A percentile compares a stretch with the other conserved stretches of the same genome.
Conservation (phyloP, 2,329 filamentous ascomycete genomes). For the Mariannaea sp. region DNA sequence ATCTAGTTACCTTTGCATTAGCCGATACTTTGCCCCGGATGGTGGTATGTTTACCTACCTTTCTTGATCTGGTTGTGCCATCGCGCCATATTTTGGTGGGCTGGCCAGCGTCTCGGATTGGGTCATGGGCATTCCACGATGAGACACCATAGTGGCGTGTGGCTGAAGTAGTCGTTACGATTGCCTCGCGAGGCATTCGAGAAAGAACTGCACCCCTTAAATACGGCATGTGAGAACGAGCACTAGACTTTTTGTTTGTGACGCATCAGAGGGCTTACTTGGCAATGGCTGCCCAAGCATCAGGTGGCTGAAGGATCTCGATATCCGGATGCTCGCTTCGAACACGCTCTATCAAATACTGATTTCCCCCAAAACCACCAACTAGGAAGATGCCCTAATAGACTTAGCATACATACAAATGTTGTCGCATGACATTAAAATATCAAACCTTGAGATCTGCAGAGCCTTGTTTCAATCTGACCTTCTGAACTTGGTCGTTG, state of each 20-base stretch:
- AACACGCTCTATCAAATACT: conserved; percentile 42
- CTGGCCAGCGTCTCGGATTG: conserved; percentile 4
- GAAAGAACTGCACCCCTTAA: conserved; percentile 25
- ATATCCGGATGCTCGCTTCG: conserved; percentile 30
- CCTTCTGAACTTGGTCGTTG: conserved; percentile 23
- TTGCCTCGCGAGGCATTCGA: conserved; percentile 15
- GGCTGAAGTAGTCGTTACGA: conserved; percentile 19
- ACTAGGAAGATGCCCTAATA: conserved; percentile 42
- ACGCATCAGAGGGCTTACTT: too few relatives aligned
- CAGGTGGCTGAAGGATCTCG: conserved; percentile 40
- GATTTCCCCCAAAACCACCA: conserved; percentile 45
- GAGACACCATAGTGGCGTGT: conserved; percentile 14
- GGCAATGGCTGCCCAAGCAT: conserved; percentile 35
- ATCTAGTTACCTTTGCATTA: conserved; percentile 9
- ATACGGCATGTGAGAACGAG: too few relatives aligned
- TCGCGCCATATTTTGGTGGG: not conserved
- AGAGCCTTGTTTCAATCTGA: conserved; percentile 14
- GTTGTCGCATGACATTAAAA: not conserved
- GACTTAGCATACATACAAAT: not conserved
- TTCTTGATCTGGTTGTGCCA: not conserved
- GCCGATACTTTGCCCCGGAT: too few relatives aligned
- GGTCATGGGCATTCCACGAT: not conserved
- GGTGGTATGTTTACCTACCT: not conserved
- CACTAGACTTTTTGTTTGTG: too few relatives aligned
- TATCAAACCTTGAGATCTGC: conserved; percentile 7